Evolutionary conservation across 2,329 filamentous ascomycete genomes (phyloP).

Genomic region (Pestalotiopsis sp.): DNA sequence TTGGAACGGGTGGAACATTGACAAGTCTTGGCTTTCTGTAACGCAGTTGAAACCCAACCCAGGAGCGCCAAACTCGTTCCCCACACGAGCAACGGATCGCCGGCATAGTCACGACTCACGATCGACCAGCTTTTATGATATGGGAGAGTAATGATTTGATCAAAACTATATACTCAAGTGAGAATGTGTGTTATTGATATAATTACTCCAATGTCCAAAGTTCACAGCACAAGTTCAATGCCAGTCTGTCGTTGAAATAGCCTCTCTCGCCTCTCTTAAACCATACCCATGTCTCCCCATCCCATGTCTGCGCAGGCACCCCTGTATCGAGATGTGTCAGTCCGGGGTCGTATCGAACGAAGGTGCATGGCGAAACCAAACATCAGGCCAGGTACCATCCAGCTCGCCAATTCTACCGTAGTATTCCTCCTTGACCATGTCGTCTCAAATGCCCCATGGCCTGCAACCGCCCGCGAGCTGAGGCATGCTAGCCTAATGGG

Average conservation of each 20-base stretch:
- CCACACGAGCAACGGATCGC: slow-evolving; percentile 1
- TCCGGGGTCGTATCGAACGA: background rate
- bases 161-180: background rate
- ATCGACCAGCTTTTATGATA: background rate
- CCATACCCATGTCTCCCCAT: background rate
- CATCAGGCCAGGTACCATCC: background rate
- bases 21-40: slow-evolving; percentile 10
- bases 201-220: background rate
- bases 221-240: background rate
- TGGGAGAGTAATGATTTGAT: background rate
- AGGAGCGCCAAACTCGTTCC: slow-evolving; percentile 5
- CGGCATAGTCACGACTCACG: background rate
- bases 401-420: background rate
- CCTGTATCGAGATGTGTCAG: slow-evolving; percentile 8
- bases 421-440: background rate
- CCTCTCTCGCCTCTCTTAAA: background rate
- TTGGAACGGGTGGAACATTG: background rate
- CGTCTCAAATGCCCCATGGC: slow-evolving; percentile 8
- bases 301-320: background rate
- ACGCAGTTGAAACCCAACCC: slow-evolving; percentile 3
- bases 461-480: background rate
- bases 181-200: background rate
- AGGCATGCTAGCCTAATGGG: background rate
- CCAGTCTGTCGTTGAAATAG: background rate
- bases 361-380: slow-evolving; percentile 12